Evolutionary conservation across 2,329 filamentous ascomycete species (phyloP).

Genomic region (Ascochyta clinopodiicola): DNA sequence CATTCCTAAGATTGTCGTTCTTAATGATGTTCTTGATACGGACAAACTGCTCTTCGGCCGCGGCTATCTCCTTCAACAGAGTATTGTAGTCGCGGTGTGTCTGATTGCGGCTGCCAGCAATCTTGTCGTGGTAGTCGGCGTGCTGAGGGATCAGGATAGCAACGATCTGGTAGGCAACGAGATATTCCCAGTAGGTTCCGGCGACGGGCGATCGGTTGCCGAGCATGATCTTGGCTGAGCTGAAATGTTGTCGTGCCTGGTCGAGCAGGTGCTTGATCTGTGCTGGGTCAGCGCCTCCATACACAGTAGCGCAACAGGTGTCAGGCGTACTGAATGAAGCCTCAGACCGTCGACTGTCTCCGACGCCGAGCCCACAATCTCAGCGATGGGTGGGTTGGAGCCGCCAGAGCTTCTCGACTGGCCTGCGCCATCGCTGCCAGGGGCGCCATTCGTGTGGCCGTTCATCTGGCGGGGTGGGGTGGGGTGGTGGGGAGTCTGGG

Average conservation of each 20-base stretch:
- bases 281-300: slow-evolving; percentile 22
- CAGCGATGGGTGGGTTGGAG: slow-evolving; percentile 50
- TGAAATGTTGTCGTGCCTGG: slow-evolving; percentile 50
- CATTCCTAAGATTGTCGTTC: slow-evolving; percentile 62
- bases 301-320: background rate
- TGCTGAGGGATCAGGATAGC: slow-evolving; percentile 78
- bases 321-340: slow-evolving; percentile 34
- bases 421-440: slow-evolving; percentile 31
- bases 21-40: slow-evolving; percentile 59
- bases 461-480: slow-evolving; percentile 39
- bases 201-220: slow-evolving; percentile 63
- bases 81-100: slow-evolving; percentile 57
- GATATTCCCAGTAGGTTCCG: slow-evolving; percentile 80
- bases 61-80: slow-evolving; percentile 37
- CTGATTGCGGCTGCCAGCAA: slow-evolving; percentile 62
- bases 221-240: slow-evolving; percentile 61
- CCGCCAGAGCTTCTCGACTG: slow-evolving; percentile 29
- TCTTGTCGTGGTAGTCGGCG: slow-evolving; percentile 69
- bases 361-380: slow-evolving; percentile 51
- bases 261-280: slow-evolving; percentile 52
- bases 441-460: slow-evolving; percentile 36
- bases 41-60: slow-evolving; percentile 52
- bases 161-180: slow-evolving; percentile 80
- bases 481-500: slow-evolving; percentile 29
- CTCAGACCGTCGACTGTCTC: slow-evolving; percentile 42